Base-by-base conservation (phyloP, 2,329 filamentous ascomycete species). In the Ceratocystis destructans region DNA sequence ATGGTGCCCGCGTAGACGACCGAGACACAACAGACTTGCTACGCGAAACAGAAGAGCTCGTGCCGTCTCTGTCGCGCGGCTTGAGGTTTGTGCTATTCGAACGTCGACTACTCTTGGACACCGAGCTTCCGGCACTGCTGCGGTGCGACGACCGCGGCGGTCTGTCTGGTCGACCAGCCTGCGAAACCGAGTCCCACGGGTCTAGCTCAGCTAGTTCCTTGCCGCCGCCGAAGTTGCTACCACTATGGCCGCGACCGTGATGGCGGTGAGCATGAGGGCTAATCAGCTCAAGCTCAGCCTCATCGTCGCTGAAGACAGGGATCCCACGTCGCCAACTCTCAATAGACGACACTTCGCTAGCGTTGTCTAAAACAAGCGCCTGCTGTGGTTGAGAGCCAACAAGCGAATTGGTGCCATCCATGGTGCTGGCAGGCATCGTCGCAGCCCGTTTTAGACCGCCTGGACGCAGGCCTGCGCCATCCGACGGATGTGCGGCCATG, bases 291-390 rank as follows among this genome's bases (percentile, higher is more conserved):
- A 81, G 71, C 61, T 84, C 82, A 10, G 77, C 80, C 67, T 78
- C 79, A 48, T 78, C 77, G 33, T 78, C 79, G 63, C 76, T 78
- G 37, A 73, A 76, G 66, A 76, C 71, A 69, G 66, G 66, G 8
- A 68, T 64, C 33, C 82, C 83, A n/a, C 82, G 75, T 6, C 81
- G 77, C 83, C 83, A 85, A 0, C 75, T 76, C 72, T 85, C 83
- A 61, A 85, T 85, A 22, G 76, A 77, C 75, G 81, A 83, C 22
- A 85, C 73, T 70, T 84, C 81, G 12, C 59, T 63, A 22, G 64
- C 28, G 3, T 48, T 53, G 68, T 84, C 81, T 15, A 84, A 71
- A 1, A 84, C 76, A n/a, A 84, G 74, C 0, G 82, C 82, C 71
- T 85, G 82, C 63, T 85, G 62, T 3, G 66, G 66, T 28, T 65